Evolutionary conservation across 164 flowering plant genomes (phyloP).

Genomic region (Platanus orientalis): DNA sequence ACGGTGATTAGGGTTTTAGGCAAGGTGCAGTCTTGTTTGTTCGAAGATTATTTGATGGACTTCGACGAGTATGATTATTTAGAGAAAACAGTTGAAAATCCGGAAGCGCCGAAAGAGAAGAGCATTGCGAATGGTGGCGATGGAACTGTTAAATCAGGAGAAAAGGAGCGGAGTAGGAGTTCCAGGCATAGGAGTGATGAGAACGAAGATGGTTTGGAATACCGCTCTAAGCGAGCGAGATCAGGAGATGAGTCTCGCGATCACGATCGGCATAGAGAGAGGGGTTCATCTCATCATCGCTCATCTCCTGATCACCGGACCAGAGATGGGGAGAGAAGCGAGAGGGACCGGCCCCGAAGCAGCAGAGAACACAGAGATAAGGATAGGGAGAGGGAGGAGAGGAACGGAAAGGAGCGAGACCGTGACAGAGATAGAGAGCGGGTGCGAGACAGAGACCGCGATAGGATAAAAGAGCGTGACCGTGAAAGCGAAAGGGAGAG

Average conservation of each 20-base stretch:
- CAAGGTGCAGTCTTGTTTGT: neutral
- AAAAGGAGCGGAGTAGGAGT: conserved; percentile 38
- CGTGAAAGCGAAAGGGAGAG: conserved; percentile 42
- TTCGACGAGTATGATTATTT: conserved; percentile 80
- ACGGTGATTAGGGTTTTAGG: neutral
- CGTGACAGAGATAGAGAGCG: conserved; percentile 28
- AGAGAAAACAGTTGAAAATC: conserved; percentile 66
- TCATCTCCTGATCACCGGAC: conserved; percentile 28
- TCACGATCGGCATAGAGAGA: conserved; percentile 37
- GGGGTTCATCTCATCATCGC: conserved; percentile 37
- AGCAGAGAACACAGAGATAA: conserved; percentile 41
- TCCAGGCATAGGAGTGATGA: conserved; percentile 43
- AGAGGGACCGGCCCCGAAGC: conserved; percentile 46
- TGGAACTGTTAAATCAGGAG: conserved; percentile 30
- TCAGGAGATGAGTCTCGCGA: conserved; percentile 43
- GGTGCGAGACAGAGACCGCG: conserved; percentile 26
- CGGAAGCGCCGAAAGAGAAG: conserved; percentile 37
- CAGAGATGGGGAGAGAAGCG: conserved; percentile 47
- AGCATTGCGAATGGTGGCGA: conserved; percentile 44
- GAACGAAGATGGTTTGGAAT: conserved; percentile 32
- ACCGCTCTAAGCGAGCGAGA: conserved; percentile 35
- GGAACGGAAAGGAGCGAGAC: conserved; percentile 40
- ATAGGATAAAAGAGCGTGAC: conserved; percentile 24
- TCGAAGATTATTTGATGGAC: conserved; percentile 37
- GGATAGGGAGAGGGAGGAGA: conserved; percentile 34